phyloP scores from a whole-genome alignment of 164 flowering plant species.

The Annona squamosa region DNA sequence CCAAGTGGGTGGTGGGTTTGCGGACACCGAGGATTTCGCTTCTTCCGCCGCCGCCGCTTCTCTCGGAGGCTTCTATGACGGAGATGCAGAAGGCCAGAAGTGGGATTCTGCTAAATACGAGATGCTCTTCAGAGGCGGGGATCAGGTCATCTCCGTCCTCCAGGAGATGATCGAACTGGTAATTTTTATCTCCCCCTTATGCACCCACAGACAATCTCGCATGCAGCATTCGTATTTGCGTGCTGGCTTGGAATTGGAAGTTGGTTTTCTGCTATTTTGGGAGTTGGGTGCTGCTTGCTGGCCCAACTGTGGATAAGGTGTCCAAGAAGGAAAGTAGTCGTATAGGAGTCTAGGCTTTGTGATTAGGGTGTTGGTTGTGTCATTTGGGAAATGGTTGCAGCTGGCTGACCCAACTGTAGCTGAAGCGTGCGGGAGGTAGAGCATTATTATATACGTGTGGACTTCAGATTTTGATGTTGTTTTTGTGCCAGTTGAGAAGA shows the following conservation, averaged over 20 bases:
- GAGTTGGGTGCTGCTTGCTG: neutral
- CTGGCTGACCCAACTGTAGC: no score
- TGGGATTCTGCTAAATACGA: conserved; percentile 48
- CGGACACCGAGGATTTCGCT: conserved; percentile 9
- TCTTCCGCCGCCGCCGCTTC: conserved; percentile 1
- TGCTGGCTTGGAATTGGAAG: neutral
- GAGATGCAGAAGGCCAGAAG: conserved; percentile 11
- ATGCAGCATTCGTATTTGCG: neutral
- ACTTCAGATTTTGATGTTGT: no score
- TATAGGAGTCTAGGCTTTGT: neutral
- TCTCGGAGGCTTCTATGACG: neutral
- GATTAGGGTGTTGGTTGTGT: neutral
- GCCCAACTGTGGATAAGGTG: neutral
- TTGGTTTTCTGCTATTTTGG: neutral
- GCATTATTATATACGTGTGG: no score
- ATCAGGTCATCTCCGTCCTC: conserved; percentile 88
- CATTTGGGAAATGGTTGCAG: neutral
- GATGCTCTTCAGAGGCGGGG: conserved; percentile 85
- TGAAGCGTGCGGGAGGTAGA: no score
- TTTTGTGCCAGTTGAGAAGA: no score
- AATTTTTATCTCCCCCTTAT: conserved; percentile 10
- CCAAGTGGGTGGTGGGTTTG: conserved; percentile 29
- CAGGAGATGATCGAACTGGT: conserved; percentile 77
- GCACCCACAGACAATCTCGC: neutral
- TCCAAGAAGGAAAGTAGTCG: neutral